phyloP scores from a whole-genome alignment of 2,329 filamentous ascomycete genomes.

The Thelonectria discophora region DNA sequence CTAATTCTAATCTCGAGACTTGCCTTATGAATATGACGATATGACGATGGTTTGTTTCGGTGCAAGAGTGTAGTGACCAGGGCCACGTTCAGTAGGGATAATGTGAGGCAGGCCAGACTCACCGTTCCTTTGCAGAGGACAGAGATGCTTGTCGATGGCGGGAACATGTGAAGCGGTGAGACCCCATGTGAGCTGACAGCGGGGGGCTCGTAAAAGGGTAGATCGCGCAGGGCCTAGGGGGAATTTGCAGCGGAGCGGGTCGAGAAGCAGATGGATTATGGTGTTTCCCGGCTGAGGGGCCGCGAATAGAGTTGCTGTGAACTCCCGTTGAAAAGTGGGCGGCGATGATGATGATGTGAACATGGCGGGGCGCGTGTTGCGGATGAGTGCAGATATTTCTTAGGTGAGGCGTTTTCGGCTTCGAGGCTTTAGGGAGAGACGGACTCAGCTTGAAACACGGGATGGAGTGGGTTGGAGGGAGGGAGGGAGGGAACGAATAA shows the following conservation, averaged over 20 bases:
- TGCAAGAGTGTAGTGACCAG: background rate
- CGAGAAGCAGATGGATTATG: background rate
- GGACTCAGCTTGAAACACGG: too few species aligned
- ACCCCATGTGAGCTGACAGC: constrained; percentile 16
- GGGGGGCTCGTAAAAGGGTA: constrained; percentile 1
- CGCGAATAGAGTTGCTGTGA: background rate
- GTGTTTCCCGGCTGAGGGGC: background rate
- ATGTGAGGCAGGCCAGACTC: constrained; percentile 10
- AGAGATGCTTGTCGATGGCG: constrained; percentile 9
- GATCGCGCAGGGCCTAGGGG: background rate
- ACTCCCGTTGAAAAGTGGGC: background rate
- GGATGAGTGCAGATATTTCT: too few species aligned
- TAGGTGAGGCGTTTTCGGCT: too few species aligned
- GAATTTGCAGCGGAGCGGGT: constrained; percentile 7
- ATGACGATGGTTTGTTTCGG: background rate
- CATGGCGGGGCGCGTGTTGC: too few species aligned
- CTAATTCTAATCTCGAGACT: background rate
- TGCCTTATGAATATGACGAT: background rate
- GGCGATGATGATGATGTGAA: too few species aligned
- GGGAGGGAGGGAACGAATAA: too few species aligned
- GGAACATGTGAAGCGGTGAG: constrained; percentile 13
- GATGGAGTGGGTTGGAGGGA: too few species aligned
- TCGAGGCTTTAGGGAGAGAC: too few species aligned
- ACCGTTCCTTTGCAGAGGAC: constrained; percentile 4
- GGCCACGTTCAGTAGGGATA: too few species aligned